These are phyloP conservation scores for Begonia fuchsioides DNA, from an alignment of 306 rosid species.

Conservation along the genomic window DNA sequence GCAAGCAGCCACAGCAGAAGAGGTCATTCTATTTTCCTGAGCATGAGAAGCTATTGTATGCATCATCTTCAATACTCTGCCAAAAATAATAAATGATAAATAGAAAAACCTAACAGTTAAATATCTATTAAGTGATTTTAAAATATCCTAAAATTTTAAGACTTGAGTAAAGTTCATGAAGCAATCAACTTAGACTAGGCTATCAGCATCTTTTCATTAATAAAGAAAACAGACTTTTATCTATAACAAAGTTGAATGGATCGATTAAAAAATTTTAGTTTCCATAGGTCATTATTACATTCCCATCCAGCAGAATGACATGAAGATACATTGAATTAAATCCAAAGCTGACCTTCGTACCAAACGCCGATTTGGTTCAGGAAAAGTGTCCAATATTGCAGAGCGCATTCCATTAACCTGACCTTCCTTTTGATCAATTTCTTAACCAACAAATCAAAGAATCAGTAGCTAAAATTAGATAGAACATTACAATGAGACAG, in stretches of 20 bases:
- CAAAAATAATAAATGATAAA: conserved; percentile 3
- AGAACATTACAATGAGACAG: neutral
- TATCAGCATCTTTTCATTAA: too few relatives aligned
- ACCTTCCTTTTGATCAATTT: conserved; percentile 87
- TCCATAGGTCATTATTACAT: too few relatives aligned
- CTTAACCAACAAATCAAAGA: conserved; percentile 28
- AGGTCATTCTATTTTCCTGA: conserved; percentile 83
- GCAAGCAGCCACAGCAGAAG: conserved; percentile 99
- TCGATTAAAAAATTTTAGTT: too few relatives aligned
- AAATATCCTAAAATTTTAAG: too few relatives aligned
- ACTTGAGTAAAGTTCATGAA: too few relatives aligned
- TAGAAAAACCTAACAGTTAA: neutral
- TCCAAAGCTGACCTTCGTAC: conserved; percentile 53
- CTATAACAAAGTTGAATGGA: too few relatives aligned
- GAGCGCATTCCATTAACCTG: conserved; percentile 77
- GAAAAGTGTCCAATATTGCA: conserved; percentile 84
- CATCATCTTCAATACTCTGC: conserved; percentile 97
- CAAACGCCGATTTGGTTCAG: conserved; percentile 93
- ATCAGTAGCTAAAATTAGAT: conserved; percentile 1
- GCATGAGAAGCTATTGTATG: conserved; percentile 68
- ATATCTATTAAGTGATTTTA: too few relatives aligned
- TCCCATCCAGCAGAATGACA: too few relatives aligned
- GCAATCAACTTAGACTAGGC: too few relatives aligned
- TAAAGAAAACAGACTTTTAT: too few relatives aligned
- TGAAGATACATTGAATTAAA: too few relatives aligned